These are phyloP conservation scores for Plasmopara viticola DNA, from an alignment of 352 stramenopile genomes.

Conservation along the genomic window DNA sequence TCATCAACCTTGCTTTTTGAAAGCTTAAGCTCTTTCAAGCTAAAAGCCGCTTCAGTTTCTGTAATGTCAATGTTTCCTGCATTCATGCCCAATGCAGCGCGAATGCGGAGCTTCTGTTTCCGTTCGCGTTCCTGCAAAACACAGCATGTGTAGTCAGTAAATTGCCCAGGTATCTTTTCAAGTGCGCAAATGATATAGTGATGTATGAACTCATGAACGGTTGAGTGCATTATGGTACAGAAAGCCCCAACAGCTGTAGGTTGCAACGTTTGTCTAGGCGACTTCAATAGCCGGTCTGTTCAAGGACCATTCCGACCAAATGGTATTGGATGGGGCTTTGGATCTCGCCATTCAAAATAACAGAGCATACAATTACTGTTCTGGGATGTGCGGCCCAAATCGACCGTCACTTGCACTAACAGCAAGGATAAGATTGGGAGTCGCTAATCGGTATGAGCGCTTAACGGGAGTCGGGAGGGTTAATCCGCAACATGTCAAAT, in stretches of 20 bases:
- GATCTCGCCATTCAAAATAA: conserved; percentile 44
- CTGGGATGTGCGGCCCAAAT: conserved; percentile 65
- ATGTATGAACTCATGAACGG: conserved; percentile 90
- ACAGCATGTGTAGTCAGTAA: conserved; percentile 9
- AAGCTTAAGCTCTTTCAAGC: conserved; percentile 67
- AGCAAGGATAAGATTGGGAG: conserved; percentile 55
- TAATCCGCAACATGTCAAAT: conserved; percentile 85
- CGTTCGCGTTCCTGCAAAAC: conserved; percentile 69
- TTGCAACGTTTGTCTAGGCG: conserved; percentile 77
- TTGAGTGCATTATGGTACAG: conserved; percentile 63
- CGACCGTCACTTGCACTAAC: conserved; percentile 49
- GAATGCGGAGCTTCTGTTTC: conserved; percentile 80
- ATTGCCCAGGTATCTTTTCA: neutral
- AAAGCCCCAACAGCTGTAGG: conserved; percentile 87
- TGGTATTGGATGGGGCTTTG: conserved; percentile 81
- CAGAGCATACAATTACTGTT: conserved; percentile 8
- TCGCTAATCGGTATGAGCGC: conserved; percentile 57
- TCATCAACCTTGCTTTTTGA: conserved; percentile 74
- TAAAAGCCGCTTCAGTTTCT: conserved; percentile 76
- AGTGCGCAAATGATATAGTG: conserved; percentile 9
- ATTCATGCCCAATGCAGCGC: conserved; percentile 76
- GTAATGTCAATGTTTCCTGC: conserved; percentile 77
- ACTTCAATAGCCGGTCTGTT: conserved; percentile 91
- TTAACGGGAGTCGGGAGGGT: conserved; percentile 89
- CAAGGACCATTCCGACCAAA: conserved; percentile 85